Percentiles rank a stretch among this genome's conserved stretches.
These are phyloP conservation scores for Lentinula sp. DNA, from an alignment of 768 basidiomycete genomes.

Conservation along the genomic window DNA sequence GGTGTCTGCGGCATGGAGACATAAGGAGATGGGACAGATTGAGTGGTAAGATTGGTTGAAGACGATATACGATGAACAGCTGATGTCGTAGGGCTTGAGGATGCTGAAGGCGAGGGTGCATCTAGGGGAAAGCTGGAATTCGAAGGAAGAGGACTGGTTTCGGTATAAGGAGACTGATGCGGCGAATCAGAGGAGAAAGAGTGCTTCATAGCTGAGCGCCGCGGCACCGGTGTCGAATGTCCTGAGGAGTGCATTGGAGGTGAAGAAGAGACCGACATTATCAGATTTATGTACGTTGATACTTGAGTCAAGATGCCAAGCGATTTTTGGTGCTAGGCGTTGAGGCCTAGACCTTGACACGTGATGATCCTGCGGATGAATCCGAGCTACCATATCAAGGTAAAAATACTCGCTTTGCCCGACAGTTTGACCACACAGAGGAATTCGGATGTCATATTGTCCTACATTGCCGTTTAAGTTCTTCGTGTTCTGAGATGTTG, in stretches of 20 bases:
- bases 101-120: neutral
- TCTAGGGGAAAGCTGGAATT: neutral
- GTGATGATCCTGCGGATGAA: no score
- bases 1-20: constrained; percentile 1
- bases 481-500: no score
- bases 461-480: no score
- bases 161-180: neutral
- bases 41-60: neutral
- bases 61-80: neutral
- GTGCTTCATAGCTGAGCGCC: constrained; percentile 7
- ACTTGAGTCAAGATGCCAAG: neutral
- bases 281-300: neutral
- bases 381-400: no score
- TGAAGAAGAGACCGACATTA: neutral
- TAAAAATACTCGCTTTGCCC: no score
- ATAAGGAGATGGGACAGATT: neutral
- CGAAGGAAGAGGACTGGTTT: neutral
- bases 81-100: neutral
- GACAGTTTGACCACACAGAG: no score
- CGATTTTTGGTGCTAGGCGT: neutral
- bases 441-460: no score
- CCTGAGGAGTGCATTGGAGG: constrained; percentile 3
- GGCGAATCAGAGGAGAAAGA: constrained; percentile 3
- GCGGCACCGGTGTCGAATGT: neutral
- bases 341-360: no score